Evolutionary conservation across 2,329 filamentous ascomycete genomes (phyloP).

Genomic region (Aspergillus novoparasiticus): DNA sequence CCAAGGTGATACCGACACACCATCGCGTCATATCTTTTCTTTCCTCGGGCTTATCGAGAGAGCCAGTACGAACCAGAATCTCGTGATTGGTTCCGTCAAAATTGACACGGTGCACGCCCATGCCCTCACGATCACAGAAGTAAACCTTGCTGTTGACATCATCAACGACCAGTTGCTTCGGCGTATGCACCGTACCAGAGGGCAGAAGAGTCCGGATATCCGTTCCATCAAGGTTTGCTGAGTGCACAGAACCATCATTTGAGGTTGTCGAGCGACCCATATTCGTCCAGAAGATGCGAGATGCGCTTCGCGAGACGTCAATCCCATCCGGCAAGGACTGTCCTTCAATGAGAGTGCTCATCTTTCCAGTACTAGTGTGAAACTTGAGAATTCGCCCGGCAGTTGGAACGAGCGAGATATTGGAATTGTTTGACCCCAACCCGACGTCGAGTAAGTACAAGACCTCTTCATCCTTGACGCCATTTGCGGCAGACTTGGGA

Average conservation of each 20-base stretch:
- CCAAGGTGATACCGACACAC: slow-evolving; percentile 61
- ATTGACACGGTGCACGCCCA: slow-evolving; percentile 38
- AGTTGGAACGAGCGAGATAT: slow-evolving; percentile 14
- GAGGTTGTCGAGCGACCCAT: slow-evolving; percentile 46
- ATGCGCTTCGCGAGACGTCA: slow-evolving; percentile 35
- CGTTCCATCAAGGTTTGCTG: slow-evolving; percentile 52
- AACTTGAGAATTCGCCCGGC: slow-evolving; percentile 11
- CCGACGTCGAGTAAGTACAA: slow-evolving; percentile 30
- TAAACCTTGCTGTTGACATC: slow-evolving; percentile 34
- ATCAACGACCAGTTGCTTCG: slow-evolving; percentile 46
- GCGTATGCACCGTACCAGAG: slow-evolving; percentile 52
- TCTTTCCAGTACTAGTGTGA: background rate
- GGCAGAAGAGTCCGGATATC: slow-evolving; percentile 49
- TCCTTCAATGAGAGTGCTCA: slow-evolving; percentile 9
- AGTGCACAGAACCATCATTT: slow-evolving; percentile 48
- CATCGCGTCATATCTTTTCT: slow-evolving; percentile 43
- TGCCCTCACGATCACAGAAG: slow-evolving; percentile 49
- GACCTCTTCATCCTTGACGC: slow-evolving; percentile 12
- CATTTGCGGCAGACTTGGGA: slow-evolving; percentile 9
- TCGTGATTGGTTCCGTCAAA: slow-evolving; percentile 40
- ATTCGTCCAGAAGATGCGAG: slow-evolving; percentile 54
- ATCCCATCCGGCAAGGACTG: slow-evolving; percentile 49
- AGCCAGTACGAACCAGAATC: slow-evolving; percentile 34
- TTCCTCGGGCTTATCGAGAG: slow-evolving; percentile 23
- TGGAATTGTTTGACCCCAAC: slow-evolving; percentile 22